Base-by-base conservation (phyloP, 2,329 filamentous ascomycete genomes). In the Penicillium fuscoglaucum region DNA sequence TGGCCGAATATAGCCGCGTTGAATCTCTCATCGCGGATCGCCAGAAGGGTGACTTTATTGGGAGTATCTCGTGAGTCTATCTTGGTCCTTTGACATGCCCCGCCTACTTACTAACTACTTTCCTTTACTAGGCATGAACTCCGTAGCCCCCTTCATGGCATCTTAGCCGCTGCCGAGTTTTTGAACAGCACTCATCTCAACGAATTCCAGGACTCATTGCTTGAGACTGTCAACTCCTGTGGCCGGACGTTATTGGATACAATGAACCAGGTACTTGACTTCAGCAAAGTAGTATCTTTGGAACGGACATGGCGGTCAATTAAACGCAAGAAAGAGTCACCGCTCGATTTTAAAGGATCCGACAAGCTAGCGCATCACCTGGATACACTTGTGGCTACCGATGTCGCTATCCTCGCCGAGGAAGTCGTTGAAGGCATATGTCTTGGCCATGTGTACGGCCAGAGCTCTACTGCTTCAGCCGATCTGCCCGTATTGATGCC, bases 401-500 rank as follows among this genome's bases (percentile, higher is more conserved):
- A 82, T 57, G 66, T 83, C 0, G 76, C 78, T 17, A 70, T 78
- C 3, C 62, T 83, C 12, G 76, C 80, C 0, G 83, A 84, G 66
- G 82, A 84, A 61, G 82, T 83, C 0, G 77, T 83, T 6, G 82
- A 85, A 57, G 82, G 83, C 1, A 82, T 84, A 5, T 82, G 74
- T 64, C 74, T 77, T 35, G 83, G 83, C 0, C 80, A 84, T 63
- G 66, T 69, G 1, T 78, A 75, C 37, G 72, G 73, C 15, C 70
- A 74, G 35, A 68, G 60, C n/a, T 70, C 70, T 1, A 66, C 59
- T 10, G 62, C 65, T 1, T 59, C 65, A 1, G 67, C 65, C 17
- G 69, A 69, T 21, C 61, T 70, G 29, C 65, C 69, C 0, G 64
- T 69, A 10, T 50, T 70, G 19, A 41, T 65, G 35, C 61, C 66